Evolutionary conservation across 345 rosid species (phyloP).

Genomic region (Clausena lansium): DNA sequence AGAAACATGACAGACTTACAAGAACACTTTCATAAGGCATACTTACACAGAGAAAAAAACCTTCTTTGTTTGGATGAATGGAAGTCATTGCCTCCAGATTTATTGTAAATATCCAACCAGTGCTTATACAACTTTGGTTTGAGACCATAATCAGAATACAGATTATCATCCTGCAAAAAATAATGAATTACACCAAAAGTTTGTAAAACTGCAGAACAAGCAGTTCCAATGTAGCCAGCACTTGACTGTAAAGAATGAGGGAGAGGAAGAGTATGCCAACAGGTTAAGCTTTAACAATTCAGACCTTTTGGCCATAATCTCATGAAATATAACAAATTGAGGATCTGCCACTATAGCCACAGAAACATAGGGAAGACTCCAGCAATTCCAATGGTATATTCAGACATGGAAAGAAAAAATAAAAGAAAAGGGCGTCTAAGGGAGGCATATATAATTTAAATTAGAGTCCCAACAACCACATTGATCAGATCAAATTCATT

Average conservation of each 20-base stretch:
- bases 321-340: background rate
- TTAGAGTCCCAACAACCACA: background rate
- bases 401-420: too few species aligned
- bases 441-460: background rate
- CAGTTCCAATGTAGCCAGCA: slow-evolving; percentile 5
- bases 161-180: slow-evolving; percentile 48
- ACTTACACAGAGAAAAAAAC: slow-evolving; percentile 85
- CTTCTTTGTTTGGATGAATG: slow-evolving; percentile 62
- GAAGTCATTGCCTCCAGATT: slow-evolving; percentile 63
- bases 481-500: background rate
- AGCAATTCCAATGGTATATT: background rate
- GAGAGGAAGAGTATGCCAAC: background rate
- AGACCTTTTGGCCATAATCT: background rate
- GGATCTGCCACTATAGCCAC: background rate
- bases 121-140: slow-evolving; percentile 71
- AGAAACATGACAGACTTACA: background rate
- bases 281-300: background rate
- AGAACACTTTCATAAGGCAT: slow-evolving; percentile 10
- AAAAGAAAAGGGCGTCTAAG: background rate
- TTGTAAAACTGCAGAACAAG: background rate
- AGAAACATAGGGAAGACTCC: background rate
- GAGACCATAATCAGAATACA: slow-evolving; percentile 44
- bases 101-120: slow-evolving; percentile 65
- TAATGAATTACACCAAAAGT: background rate
- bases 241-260: background rate